These are phyloP conservation scores for Tylopilus sp. DNA, from an alignment of 768 basidiomycete genomes.

Conservation along the genomic window DNA sequence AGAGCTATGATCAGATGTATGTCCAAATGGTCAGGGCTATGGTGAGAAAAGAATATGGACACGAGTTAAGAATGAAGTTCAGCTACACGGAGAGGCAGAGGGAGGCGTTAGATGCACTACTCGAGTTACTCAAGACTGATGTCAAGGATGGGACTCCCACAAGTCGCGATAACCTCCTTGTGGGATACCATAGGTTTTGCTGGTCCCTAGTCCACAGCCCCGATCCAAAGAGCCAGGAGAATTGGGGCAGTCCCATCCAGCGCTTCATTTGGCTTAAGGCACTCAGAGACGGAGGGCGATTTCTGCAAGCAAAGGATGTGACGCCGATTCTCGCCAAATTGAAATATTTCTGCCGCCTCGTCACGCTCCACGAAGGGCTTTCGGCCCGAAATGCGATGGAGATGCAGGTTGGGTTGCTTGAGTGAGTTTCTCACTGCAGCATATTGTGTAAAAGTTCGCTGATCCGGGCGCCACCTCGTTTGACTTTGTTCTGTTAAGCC, in stretches of 20 bases:
- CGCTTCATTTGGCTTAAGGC: background rate
- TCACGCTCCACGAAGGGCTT: background rate
- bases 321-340: background rate
- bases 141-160: background rate
- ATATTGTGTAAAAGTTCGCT: no score
- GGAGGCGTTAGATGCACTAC: background rate
- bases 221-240: background rate
- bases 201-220: background rate
- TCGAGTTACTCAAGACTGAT: background rate
- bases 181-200: background rate
- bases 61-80: background rate
- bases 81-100: background rate
- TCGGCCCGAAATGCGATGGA: background rate
- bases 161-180: background rate
- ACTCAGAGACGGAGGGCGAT: background rate
- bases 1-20: background rate
- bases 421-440: no score
- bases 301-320: background rate
- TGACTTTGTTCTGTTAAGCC: background rate
- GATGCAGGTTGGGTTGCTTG: background rate
- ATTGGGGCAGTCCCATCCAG: background rate
- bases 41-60: background rate
- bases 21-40: slow-evolving; percentile 5
- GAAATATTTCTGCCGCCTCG: slow-evolving; percentile 1
- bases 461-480: no score